These are phyloP conservation scores for Anthracocystis panici-leucophaei DNA, from an alignment of 1,284 basidiomycete genomes.

Conservation along the genomic window DNA sequence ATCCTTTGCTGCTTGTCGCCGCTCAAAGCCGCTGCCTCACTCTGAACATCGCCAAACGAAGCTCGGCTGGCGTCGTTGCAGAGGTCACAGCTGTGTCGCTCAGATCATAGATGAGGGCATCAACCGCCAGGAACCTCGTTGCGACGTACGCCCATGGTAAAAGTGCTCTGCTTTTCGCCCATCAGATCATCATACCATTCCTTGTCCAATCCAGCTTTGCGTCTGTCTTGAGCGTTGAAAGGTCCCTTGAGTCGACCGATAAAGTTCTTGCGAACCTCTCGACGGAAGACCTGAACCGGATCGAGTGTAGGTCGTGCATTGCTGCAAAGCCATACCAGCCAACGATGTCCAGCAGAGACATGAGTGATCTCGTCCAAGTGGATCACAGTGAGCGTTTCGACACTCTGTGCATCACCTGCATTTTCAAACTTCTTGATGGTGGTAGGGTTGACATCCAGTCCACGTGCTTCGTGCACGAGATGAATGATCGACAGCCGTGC, in stretches of 20 bases:
- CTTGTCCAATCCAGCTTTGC: slow-evolving; percentile 74
- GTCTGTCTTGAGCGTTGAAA: slow-evolving; percentile 82
- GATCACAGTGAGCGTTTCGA: slow-evolving; percentile 70
- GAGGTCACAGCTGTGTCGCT: too few relatives aligned
- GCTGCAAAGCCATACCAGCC: slow-evolving; percentile 82
- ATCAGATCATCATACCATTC: slow-evolving; percentile 73
- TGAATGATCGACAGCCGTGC: slow-evolving; percentile 87
- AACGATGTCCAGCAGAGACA: slow-evolving; percentile 82
- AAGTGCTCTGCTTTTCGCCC: slow-evolving; percentile 73
- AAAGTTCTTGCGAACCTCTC: slow-evolving; percentile 81
- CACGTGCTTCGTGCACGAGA: slow-evolving; percentile 87
- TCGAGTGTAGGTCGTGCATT: slow-evolving; percentile 74
- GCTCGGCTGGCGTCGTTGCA: too few relatives aligned
- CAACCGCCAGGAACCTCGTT: slow-evolving; percentile 54
- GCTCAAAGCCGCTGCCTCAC: too few relatives aligned
- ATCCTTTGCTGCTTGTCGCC: too few relatives aligned
- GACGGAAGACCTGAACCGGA: slow-evolving; percentile 79
- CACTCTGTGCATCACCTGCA: slow-evolving; percentile 79
- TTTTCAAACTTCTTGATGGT: slow-evolving; percentile 83
- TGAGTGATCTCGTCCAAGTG: slow-evolving; percentile 83
- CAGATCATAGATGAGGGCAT: neutral
- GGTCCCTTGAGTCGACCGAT: slow-evolving; percentile 84
- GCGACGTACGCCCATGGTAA: slow-evolving; percentile 43
- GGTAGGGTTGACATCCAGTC: slow-evolving; percentile 81
- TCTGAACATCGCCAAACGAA: too few relatives aligned